Evolutionary conservation across 163 green algal genomes (phyloP).

Genomic region (Chlamydomonas reinhardtii): DNA sequence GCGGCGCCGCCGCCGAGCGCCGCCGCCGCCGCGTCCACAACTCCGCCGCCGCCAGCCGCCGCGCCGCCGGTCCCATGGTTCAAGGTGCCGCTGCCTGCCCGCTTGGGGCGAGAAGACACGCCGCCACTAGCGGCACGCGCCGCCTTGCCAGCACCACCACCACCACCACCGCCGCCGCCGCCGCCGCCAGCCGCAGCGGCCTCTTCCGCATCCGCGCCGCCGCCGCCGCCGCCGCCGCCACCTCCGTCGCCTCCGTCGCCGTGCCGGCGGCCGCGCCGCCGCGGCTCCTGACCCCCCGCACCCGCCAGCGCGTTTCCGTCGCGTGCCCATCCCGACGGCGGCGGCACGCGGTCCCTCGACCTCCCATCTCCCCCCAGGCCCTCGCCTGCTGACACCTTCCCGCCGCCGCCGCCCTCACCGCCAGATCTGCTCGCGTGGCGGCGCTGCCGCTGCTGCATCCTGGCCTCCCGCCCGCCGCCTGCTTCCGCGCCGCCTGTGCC

Average conservation of each 20-base stretch:
- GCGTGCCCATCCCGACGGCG: no score
- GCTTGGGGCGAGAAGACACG: no score
- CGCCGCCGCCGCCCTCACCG: no score
- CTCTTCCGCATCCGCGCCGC: background rate
- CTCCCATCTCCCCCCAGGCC: background rate
- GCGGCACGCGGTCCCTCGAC: no score
- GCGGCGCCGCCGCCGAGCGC: no score
- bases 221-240: background rate
- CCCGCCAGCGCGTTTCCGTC: background rate
- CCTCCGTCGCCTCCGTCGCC: background rate
- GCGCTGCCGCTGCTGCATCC: background rate
- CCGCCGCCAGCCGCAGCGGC: background rate
- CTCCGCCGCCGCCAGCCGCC: background rate
- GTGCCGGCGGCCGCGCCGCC: background rate
- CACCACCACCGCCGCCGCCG: background rate
- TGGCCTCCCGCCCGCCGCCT: no score
- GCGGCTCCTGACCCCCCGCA: background rate
- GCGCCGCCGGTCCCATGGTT: no score
- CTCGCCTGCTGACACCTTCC: no score
- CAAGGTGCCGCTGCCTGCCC: background rate
- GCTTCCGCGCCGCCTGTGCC: background rate
- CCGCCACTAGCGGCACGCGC: no score
- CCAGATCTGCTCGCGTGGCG: no score
- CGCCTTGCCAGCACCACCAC: no score
- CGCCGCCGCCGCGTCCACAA: background rate